phyloP scores from a whole-genome alignment of 177 flowering plant genomes.

The Vitis hybrid region DNA sequence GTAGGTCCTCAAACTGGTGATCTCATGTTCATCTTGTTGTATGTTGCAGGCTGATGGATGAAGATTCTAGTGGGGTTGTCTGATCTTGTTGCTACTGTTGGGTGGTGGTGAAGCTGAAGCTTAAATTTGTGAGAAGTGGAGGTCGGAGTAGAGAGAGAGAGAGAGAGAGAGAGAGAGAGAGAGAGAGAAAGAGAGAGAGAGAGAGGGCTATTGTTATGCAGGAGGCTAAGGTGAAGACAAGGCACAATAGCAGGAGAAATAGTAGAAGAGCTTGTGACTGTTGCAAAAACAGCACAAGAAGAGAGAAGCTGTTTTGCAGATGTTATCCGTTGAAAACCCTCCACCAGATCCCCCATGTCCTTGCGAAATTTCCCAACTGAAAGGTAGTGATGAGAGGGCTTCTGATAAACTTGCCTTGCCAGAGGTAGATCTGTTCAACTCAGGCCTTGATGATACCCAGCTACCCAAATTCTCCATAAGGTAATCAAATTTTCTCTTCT shows the following conservation, averaged over 20 bases:
- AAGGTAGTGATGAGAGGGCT: slow-evolving; percentile 36
- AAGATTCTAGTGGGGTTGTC: slow-evolving; percentile 23
- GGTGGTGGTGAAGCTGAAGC: not conserved
- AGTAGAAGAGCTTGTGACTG: slow-evolving; percentile 47
- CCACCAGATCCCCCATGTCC: slow-evolving; percentile 59
- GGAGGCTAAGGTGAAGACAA: slow-evolving; percentile 40
- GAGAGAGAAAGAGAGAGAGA: not conserved
- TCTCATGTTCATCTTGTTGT: slow-evolving; percentile 16
- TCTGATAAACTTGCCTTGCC: slow-evolving; percentile 27
- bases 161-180: slow-evolving; percentile 1
- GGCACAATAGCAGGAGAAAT: slow-evolving; percentile 18
- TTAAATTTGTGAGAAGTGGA: not conserved
- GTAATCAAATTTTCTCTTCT: slow-evolving; percentile 23
- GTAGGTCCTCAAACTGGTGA: slow-evolving; percentile 4
- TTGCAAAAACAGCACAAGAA: slow-evolving; percentile 47
- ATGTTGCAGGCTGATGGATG: slow-evolving; percentile 40
- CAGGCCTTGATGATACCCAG: slow-evolving; percentile 17
- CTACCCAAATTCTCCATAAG: slow-evolving; percentile 62
- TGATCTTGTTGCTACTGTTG: slow-evolving; percentile 9
- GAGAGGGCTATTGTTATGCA: slow-evolving; percentile 38
- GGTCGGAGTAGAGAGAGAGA: slow-evolving; percentile 1
- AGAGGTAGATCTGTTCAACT: slow-evolving; percentile 39
- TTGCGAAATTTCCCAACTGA: slow-evolving; percentile 27
- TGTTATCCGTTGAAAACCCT: slow-evolving; percentile 74
- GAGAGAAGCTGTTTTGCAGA: slow-evolving; percentile 61